phyloP scores from a whole-genome alignment of 2,329 filamentous ascomycete genomes.

The Aureobasidium namibiae region DNA sequence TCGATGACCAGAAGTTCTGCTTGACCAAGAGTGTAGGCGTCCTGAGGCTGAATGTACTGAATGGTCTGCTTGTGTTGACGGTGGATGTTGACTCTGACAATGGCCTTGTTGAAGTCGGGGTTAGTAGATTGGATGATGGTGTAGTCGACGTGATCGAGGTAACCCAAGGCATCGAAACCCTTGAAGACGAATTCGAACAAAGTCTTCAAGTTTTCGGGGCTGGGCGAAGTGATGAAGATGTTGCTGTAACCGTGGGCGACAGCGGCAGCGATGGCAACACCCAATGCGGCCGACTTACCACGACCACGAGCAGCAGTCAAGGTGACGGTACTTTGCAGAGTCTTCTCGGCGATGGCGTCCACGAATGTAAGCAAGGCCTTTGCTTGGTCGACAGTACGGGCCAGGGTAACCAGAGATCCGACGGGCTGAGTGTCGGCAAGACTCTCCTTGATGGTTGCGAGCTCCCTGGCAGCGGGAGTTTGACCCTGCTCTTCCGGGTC shows the following conservation, averaged over 20 bases:
- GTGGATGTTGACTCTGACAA: slow-evolving; percentile 93
- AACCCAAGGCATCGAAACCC: slow-evolving; percentile 88
- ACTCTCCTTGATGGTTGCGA: slow-evolving; percentile 80
- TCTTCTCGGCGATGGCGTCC: slow-evolving; percentile 94
- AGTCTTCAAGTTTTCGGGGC: slow-evolving; percentile 96
- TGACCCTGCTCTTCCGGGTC: slow-evolving; percentile 67
- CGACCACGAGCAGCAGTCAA: slow-evolving; percentile 89
- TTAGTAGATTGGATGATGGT: slow-evolving; percentile 98
- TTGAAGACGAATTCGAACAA: slow-evolving; percentile 98
- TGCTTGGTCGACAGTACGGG: slow-evolving; percentile 88
- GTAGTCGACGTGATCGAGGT: slow-evolving; percentile 93
- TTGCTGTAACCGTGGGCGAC: slow-evolving; percentile 97
- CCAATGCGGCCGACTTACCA: slow-evolving; percentile 93
- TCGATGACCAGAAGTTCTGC: slow-evolving; percentile 94
- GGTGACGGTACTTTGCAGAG: slow-evolving; percentile 83
- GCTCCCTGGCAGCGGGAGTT: slow-evolving; percentile 61
- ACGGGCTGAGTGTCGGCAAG: slow-evolving; percentile 79
- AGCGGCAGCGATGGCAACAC: slow-evolving; percentile 87
- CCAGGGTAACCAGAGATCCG: slow-evolving; percentile 72
- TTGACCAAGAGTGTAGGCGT: slow-evolving; percentile 89
- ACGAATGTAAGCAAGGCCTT: slow-evolving; percentile 96
- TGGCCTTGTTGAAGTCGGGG: slow-evolving; percentile 97
- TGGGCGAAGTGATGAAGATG: slow-evolving; percentile 97
- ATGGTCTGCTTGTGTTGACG: slow-evolving; percentile 94
- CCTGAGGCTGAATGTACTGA: slow-evolving; percentile 95